A percentile compares a stretch with the other conserved stretches of the same genome.
phyloP scores from a whole-genome alignment of 1,284 basidiomycete species.

The Crucibulum parvulum region DNA sequence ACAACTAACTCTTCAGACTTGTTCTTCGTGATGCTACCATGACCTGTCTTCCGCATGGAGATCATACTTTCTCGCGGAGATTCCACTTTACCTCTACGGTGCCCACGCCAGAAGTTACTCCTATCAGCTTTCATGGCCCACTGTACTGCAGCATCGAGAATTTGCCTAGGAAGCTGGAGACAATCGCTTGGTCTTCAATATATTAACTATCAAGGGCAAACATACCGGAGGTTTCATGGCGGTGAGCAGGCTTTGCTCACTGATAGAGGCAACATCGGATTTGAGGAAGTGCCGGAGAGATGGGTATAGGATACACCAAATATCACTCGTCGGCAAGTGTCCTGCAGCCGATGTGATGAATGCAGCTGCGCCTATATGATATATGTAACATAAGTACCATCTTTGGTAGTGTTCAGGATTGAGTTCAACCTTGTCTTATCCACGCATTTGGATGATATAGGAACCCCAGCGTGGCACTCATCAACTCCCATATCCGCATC shows the following conservation, averaged over 20 bases:
- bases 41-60: slow-evolving; percentile 59
- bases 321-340: slow-evolving; percentile 83
- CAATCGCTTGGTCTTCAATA: slow-evolving; percentile 4
- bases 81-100: slow-evolving; percentile 62
- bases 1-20: slow-evolving; percentile 77
- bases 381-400: background rate
- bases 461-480: slow-evolving; percentile 87
- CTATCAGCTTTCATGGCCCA: slow-evolving; percentile 89
- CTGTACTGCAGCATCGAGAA: slow-evolving; percentile 86
- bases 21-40: slow-evolving; percentile 50
- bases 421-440: slow-evolving; percentile 84
- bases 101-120: slow-evolving; percentile 77
- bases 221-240: slow-evolving; percentile 83
- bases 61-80: slow-evolving; percentile 74
- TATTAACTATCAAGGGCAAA: slow-evolving; percentile 4
- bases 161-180: slow-evolving; percentile 73
- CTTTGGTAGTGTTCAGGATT: background rate
- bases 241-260: slow-evolving; percentile 77
- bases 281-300: slow-evolving; percentile 86
- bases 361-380: slow-evolving; percentile 73
- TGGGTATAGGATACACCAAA: slow-evolving; percentile 97
- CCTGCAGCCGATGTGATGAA: slow-evolving; percentile 88
- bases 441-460: slow-evolving; percentile 97
- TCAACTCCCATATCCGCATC: slow-evolving; percentile 93
- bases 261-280: slow-evolving; percentile 83